phyloP scores from a whole-genome alignment of 192 early-diverging fungal genomes.

The Paraglomus occultum region DNA sequence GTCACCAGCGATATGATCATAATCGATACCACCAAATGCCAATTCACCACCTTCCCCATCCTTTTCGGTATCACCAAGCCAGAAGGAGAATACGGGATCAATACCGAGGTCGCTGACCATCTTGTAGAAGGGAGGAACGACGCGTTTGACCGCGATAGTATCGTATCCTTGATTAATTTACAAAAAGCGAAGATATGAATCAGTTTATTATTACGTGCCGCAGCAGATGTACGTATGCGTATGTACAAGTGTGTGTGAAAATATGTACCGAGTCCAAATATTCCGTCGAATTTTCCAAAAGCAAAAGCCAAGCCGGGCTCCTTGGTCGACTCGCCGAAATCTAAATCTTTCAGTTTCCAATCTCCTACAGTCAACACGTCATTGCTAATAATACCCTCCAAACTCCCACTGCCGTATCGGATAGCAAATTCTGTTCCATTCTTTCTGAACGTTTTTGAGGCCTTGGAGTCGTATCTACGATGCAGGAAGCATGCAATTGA shows the following conservation, averaged over 20 bases:
- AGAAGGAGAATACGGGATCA: slow-evolving; percentile 89
- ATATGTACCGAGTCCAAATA: slow-evolving; percentile 78
- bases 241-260: neutral
- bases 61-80: slow-evolving; percentile 71
- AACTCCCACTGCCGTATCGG: slow-evolving; percentile 87
- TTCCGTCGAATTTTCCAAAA: slow-evolving; percentile 95
- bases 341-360: slow-evolving; percentile 63
- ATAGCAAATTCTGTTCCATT: slow-evolving; percentile 97
- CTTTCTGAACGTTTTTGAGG: slow-evolving; percentile 74
- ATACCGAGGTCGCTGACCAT: slow-evolving; percentile 77
- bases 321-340: slow-evolving; percentile 96
- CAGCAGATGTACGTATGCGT: too few relatives aligned
- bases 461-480: slow-evolving; percentile 75
- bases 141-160: slow-evolving; percentile 81
- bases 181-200: neutral
- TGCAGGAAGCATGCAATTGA: slow-evolving; percentile 98
- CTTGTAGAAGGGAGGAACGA: slow-evolving; percentile 94
- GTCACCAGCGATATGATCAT: slow-evolving; percentile 69
- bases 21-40: slow-evolving; percentile 82
- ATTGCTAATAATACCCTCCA: slow-evolving; percentile 92
- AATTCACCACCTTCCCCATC: slow-evolving; percentile 77
- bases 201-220: too few relatives aligned
- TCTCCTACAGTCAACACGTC: slow-evolving; percentile 78
- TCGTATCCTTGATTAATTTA: slow-evolving; percentile 53
- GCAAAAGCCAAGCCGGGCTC: slow-evolving; percentile 96